Conservation (phyloP, 345 rosid species). For the Iberis pinnata region DNA sequence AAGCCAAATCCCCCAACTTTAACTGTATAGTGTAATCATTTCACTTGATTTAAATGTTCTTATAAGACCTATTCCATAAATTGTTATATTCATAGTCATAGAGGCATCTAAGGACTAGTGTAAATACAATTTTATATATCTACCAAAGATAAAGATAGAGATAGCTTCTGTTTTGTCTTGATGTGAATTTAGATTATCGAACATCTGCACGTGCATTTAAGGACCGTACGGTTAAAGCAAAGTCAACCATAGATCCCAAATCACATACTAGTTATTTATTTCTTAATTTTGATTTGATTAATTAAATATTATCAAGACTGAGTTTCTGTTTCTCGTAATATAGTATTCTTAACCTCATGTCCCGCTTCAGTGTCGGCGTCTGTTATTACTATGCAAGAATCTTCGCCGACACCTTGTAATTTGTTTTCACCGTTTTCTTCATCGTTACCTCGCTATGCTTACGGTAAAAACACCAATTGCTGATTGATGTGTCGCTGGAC, state of each 20-base stretch:
- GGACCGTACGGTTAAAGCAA: constrained; percentile 31
- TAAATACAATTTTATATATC: constrained; percentile 1
- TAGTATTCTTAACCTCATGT: constrained; percentile 45
- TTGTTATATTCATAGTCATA: constrained; percentile 8
- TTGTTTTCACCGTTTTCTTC: constrained; percentile 18
- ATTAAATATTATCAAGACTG: constrained; percentile 5
- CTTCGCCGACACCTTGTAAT: constrained; percentile 53
- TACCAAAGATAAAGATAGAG: constrained; percentile 18
- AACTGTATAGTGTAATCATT: not conserved
- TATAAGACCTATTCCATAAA: not conserved
- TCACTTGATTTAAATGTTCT: not conserved
- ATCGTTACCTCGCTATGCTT: constrained; percentile 34
- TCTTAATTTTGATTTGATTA: constrained; percentile 14
- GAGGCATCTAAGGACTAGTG: not conserved
- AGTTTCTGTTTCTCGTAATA: constrained; percentile 17
- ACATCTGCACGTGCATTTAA: constrained; percentile 18
- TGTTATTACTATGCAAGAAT: constrained; percentile 28
- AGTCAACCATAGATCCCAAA: constrained; percentile 28
- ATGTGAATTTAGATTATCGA: not conserved
- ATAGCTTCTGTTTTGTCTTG: constrained; percentile 17
- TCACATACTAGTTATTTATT: constrained; percentile 14
- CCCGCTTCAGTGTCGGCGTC: constrained; percentile 33
- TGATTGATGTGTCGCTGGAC: constrained; percentile 32
- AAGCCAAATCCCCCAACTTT: constrained; percentile 9
- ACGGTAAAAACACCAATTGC: constrained; percentile 73